phyloP scores from a whole-genome alignment of 2,329 filamentous ascomycete genomes.

The Monilinia fructicola region DNA sequence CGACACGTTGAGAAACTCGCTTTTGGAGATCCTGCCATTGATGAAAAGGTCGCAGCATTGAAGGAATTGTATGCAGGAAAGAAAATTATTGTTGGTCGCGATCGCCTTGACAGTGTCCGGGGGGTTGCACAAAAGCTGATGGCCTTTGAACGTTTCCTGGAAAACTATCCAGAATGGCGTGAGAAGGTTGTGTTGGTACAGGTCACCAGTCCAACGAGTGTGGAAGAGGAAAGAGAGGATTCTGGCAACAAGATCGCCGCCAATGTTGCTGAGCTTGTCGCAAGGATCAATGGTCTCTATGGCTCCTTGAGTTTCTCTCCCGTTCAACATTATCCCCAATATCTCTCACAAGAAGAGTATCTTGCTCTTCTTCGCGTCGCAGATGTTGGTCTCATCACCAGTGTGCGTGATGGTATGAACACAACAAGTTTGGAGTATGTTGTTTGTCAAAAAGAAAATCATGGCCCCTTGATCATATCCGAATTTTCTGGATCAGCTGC shows the following conservation, averaged over 20 bases:
- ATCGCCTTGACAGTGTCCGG: slow-evolving; percentile 88
- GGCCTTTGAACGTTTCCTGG: slow-evolving; percentile 89
- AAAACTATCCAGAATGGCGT: slow-evolving; percentile 86
- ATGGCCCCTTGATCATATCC: slow-evolving; percentile 87
- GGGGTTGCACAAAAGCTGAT: slow-evolving; percentile 95
- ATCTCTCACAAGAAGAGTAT: slow-evolving; percentile 86
- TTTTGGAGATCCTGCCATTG: slow-evolving; percentile 67
- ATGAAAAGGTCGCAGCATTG: slow-evolving; percentile 70
- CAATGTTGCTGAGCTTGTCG: slow-evolving; percentile 86
- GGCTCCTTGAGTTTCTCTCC: slow-evolving; percentile 87
- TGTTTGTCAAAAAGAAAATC: slow-evolving; percentile 81
- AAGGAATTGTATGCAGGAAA: slow-evolving; percentile 80
- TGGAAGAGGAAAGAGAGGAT: slow-evolving; percentile 76
- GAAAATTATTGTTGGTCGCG: slow-evolving; percentile 92
- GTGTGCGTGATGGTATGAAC: slow-evolving; percentile 96
- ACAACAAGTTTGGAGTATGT: slow-evolving; percentile 95
- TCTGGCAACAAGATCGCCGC: slow-evolving; percentile 78
- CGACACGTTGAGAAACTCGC: slow-evolving; percentile 72
- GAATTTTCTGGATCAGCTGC: slow-evolving; percentile 95
- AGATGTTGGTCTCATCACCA: slow-evolving; percentile 92
- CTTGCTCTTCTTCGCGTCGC: slow-evolving; percentile 88
- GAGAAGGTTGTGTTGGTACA: slow-evolving; percentile 92
- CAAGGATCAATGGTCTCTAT: slow-evolving; percentile 86
- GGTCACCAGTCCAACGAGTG: slow-evolving; percentile 83
- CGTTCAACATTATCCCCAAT: slow-evolving; percentile 93